Conservation (phyloP, 2,329 filamentous ascomycete species). For the Metarhizium album region DNA sequence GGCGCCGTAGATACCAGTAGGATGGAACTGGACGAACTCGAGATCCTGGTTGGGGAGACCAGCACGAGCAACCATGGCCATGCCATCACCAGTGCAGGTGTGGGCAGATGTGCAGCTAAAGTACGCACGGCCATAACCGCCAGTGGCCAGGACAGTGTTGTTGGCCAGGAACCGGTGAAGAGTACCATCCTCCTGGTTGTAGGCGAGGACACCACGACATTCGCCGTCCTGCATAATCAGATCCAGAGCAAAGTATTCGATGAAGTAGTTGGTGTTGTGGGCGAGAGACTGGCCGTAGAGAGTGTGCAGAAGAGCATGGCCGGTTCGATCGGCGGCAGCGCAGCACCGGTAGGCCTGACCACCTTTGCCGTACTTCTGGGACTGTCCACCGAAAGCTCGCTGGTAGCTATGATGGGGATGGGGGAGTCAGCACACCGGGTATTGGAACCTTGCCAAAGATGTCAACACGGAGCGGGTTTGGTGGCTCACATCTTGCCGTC, state of each 20-base stretch:
- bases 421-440: neutral
- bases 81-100: conserved; percentile 97
- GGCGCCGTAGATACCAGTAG: conserved; percentile 96
- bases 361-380: conserved; percentile 88
- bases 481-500: conserved; percentile 79
- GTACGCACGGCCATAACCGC: conserved; percentile 95
- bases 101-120: conserved; percentile 97
- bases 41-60: conserved; percentile 98
- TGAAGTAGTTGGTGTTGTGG: conserved; percentile 99
- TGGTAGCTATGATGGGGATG: conserved; percentile 56
- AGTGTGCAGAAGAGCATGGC: conserved; percentile 94
- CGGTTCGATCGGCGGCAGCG: conserved; percentile 91
- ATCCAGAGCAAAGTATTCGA: conserved; percentile 96
- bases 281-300: conserved; percentile 94
- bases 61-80: conserved; percentile 97
- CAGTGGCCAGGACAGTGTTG: conserved; percentile 93
- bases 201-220: conserved; percentile 92
- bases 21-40: conserved; percentile 99
- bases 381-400: conserved; percentile 96
- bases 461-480: neutral
- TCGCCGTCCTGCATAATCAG: conserved; percentile 95
- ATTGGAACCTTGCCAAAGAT: too few species aligned
- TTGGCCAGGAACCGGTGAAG: conserved; percentile 94
- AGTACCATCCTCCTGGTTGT: conserved; percentile 98
- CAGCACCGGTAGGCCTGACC: conserved; percentile 97